Percentiles rank a stretch among this genome's conserved stretches.
These are phyloP conservation scores for Penicillium verhagenii DNA, from an alignment of 495 filamentous ascomycete species.

Conservation along the genomic window DNA sequence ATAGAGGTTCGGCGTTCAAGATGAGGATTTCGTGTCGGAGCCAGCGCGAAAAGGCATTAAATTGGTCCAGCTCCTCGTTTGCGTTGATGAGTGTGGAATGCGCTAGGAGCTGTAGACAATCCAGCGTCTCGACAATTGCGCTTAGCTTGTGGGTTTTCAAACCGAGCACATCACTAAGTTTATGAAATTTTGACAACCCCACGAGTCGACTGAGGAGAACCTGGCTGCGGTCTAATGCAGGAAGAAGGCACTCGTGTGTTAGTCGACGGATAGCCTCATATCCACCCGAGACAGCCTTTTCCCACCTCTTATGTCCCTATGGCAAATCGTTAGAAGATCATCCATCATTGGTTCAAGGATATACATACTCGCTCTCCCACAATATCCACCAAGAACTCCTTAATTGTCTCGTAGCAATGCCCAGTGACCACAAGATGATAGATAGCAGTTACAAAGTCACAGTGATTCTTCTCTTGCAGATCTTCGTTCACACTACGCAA, in stretches of 20 bases:
- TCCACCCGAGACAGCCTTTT: slow-evolving; percentile 75
- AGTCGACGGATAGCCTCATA: slow-evolving; percentile 75
- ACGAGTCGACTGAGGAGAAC: slow-evolving; percentile 81
- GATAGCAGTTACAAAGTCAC: slow-evolving; percentile 68
- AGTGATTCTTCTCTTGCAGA: slow-evolving; percentile 55
- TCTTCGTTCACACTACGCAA: slow-evolving; percentile 71
- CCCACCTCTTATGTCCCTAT: slow-evolving; percentile 94
- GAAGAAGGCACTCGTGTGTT: slow-evolving; percentile 82
- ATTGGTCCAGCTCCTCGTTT: slow-evolving; percentile 76
- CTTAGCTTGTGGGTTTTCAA: slow-evolving; percentile 60
- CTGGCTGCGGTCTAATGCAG: slow-evolving; percentile 77
- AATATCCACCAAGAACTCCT: slow-evolving; percentile 88
- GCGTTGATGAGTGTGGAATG: slow-evolving; percentile 70
- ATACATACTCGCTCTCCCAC: slow-evolving; percentile 72
- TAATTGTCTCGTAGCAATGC: slow-evolving; percentile 69
- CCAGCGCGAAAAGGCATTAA: slow-evolving; percentile 79
- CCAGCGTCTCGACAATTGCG: slow-evolving; percentile 64
- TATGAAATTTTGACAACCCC: slow-evolving; percentile 81
- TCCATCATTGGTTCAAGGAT: not conserved
- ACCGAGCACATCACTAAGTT: slow-evolving; percentile 62
- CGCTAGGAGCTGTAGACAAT: slow-evolving; percentile 68
- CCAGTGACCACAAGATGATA: slow-evolving; percentile 88
- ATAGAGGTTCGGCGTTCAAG: slow-evolving; percentile 44
- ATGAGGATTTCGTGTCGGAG: slow-evolving; percentile 79
- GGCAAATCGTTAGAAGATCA: slow-evolving; percentile 15